These are phyloP conservation scores for Ogataea ramenticola DNA, from an alignment of 805 yeast genomes.

Conservation along the genomic window DNA sequence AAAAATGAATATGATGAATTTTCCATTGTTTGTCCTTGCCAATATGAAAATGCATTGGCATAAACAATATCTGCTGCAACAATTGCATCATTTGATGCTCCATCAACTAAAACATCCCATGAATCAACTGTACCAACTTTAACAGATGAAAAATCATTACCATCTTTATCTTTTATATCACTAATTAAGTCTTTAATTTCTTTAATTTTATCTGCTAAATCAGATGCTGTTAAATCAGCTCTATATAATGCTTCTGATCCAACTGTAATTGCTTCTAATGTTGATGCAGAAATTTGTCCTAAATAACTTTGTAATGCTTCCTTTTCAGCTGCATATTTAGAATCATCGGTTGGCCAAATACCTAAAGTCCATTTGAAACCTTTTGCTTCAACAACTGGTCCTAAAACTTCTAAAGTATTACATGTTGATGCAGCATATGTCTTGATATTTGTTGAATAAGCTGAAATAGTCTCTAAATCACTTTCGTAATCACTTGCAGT, in stretches of 20 bases:
- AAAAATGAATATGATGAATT: conserved; percentile 89
- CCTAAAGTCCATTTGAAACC: conserved; percentile 78
- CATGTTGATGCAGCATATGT: conserved; percentile 93
- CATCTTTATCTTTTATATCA: conserved; percentile 68
- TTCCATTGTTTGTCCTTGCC: conserved; percentile 90
- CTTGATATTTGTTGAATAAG: conserved; percentile 62
- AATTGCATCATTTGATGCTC: conserved; percentile 61
- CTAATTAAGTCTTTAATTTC: conserved; percentile 54
- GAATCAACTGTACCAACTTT: conserved; percentile 95
- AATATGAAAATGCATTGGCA: conserved; percentile 96
- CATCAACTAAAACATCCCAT: conserved; percentile 88
- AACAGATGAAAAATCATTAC: conserved; percentile 60
- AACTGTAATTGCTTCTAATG: conserved; percentile 73
- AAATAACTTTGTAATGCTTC: conserved; percentile 61
- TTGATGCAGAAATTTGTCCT: conserved; percentile 61
- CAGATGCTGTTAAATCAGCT: conserved; percentile 68
- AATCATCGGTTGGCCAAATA: conserved; percentile 88
- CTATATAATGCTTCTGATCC: conserved; percentile 97
- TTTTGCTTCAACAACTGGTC: conserved; percentile 77
- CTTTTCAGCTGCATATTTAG: conserved; percentile 71
- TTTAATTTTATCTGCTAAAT: conserved; percentile 61
- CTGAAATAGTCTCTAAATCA: conserved; percentile 55
- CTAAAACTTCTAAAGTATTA: conserved; percentile 76
- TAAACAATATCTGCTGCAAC: conserved; percentile 77
- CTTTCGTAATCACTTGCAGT: conserved; percentile 56